Evolutionary conservation across 2,329 filamentous ascomycete species (phyloP), one percentile per base, ranked within the genome.

Genomic region (Neopestalotiopsis rosae): DNA sequence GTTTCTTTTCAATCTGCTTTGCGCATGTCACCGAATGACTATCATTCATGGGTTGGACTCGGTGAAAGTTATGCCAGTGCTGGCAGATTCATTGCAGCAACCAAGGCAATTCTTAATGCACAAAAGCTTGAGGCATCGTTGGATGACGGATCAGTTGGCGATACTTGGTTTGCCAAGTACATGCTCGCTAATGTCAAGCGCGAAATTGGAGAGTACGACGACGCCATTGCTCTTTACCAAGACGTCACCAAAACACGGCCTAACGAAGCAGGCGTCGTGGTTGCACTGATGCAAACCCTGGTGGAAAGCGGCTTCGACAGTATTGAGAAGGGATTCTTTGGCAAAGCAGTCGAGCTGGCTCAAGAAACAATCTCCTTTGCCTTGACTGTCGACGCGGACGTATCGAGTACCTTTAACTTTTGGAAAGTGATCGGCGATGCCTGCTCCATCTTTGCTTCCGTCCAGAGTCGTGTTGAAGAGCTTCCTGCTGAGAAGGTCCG

Each of bases 31-130:
- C 94, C 95, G 0, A 85, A 91, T 57, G 94, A 98, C 79, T 98
- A 98, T 76, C 92, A 99, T 81, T 97, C 94, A 0, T 99, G 95
- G 90, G 93, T 99, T 30, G 96, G 96, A 1, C 86, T 99, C 1
- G 96, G 95, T n/a, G 96, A 99, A 81, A 97, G 94, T 76, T 99
- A 99, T 76, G 92, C 98, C 78, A 96, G 93, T 74, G 97, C 95
- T 17, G 95, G 96, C 10, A 88, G 95, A 71, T 97, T 97, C 76
- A 92, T 98, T 69, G 95, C 96, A n/a, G 95, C 96, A 0, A 94
- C 92, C 3, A 95, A 96, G 76, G 94, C 96, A 0, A 96, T 98
- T 73, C 85, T 93, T 42, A 92, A 97, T 76, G 96, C 95, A 0
- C 91, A 95, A 76, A 88, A 88, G 67, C 85, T 97, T 4, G 93